Evolutionary conservation across 2,329 filamentous ascomycete species (phyloP).

Genomic region (Cercospora sesami): DNA sequence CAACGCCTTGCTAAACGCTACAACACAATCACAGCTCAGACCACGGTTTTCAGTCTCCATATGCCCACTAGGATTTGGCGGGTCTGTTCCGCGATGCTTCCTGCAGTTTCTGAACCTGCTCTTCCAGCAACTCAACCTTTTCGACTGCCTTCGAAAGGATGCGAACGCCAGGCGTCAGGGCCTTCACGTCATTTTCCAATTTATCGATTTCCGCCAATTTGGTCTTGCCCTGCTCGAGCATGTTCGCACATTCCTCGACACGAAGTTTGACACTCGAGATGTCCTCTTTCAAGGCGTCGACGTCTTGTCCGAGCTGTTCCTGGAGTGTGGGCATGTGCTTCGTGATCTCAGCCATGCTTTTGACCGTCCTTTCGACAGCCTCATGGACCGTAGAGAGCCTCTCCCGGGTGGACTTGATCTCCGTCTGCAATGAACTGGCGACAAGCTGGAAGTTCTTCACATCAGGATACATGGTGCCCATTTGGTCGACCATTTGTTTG

Average conservation of each 20-base stretch:
- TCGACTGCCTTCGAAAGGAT: neutral
- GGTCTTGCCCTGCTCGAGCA: neutral
- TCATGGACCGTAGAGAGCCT: neutral
- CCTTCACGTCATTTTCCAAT: neutral
- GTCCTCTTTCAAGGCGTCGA: neutral
- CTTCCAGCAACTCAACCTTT: neutral
- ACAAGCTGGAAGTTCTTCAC: slow-evolving; percentile 6
- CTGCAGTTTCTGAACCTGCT: neutral
- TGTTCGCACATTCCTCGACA: neutral
- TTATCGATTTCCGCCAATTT: neutral
- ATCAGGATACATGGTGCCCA: slow-evolving; percentile 15
- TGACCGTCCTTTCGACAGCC: neutral
- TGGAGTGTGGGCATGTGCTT: neutral
- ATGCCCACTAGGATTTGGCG: neutral
- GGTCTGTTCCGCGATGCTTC: neutral
- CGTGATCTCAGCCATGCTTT: neutral
- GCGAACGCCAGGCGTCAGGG: neutral
- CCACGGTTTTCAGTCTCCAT: neutral
- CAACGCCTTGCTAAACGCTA: neutral
- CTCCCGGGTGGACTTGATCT: neutral
- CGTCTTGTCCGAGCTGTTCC: neutral
- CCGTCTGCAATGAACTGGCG: neutral
- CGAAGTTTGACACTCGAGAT: neutral
- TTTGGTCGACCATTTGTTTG: slow-evolving; percentile 17
- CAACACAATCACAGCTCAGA: neutral